phyloP scores from a whole-genome alignment of 2,329 filamentous ascomycete genomes.

The Fusarium sp. region DNA sequence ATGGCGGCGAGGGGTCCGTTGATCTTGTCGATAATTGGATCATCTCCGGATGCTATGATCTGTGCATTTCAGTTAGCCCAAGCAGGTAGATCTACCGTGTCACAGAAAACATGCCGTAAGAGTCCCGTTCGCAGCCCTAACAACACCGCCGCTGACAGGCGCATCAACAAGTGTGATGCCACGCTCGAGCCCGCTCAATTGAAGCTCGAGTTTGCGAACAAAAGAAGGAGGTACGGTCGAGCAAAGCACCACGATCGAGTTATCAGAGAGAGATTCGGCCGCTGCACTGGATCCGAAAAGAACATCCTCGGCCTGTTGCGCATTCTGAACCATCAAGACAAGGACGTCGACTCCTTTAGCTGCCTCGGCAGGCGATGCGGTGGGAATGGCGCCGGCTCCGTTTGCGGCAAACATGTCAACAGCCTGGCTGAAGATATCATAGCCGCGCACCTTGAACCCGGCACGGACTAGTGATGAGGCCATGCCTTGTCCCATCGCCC shows the following conservation, averaged over 20 bases:
- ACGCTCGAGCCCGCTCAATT: not conserved
- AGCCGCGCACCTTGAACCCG: not conserved
- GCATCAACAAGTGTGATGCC: not conserved
- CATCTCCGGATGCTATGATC: not conserved
- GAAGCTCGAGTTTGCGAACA: not conserved
- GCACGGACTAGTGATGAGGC: not conserved
- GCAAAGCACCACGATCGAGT: not conserved
- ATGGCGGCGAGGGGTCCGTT: not conserved
- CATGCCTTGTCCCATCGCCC: not conserved
- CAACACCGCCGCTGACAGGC: not conserved
- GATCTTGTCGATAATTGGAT: not conserved
- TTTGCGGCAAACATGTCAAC: not conserved
- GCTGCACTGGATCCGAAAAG: not conserved
- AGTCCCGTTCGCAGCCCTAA: not conserved
- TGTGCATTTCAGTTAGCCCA: not conserved
- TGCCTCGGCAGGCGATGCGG: not conserved
- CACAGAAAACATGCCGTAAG: not conserved
- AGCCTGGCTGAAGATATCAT: not conserved
- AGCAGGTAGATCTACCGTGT: not conserved
- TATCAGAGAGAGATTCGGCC: not conserved
- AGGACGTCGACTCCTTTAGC: not conserved
- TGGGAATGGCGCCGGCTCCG: not conserved
- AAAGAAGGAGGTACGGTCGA: not conserved
- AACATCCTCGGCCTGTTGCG: not conserved
- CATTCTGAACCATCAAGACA: not conserved